These are phyloP conservation scores for Microcera coccophila DNA, from an alignment of 2,329 filamentous ascomycete species.

Conservation along the genomic window DNA sequence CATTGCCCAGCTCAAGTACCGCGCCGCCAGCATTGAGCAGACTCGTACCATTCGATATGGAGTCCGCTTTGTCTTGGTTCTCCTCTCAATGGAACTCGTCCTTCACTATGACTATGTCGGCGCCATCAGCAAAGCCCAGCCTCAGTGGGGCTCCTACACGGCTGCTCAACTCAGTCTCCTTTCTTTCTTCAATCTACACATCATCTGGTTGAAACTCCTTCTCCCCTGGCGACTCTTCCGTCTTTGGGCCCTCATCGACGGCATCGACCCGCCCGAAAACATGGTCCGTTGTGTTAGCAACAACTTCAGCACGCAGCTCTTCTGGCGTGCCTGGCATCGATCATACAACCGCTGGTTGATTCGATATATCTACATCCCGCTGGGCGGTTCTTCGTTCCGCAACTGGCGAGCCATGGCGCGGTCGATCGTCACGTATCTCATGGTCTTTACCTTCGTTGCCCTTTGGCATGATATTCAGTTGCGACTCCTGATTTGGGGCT, in stretches of 20 bases:
- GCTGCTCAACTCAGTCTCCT: conserved; percentile 84
- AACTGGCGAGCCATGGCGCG: conserved; percentile 46
- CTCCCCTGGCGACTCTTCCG: conserved; percentile 98
- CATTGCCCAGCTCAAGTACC: conserved; percentile 77
- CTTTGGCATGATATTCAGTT: conserved; percentile 98
- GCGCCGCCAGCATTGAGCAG: conserved; percentile 64
- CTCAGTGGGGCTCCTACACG: conserved; percentile 78
- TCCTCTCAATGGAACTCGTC: conserved; percentile 86
- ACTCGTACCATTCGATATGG: conserved; percentile 75
- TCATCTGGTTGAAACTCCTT: conserved; percentile 96
- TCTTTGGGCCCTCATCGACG: conserved; percentile 88
- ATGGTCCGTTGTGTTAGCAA: conserved; percentile 96
- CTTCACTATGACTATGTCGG: conserved; percentile 92
- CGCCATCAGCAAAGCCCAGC: conserved; percentile 78
- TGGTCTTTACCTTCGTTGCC: conserved; percentile 94
- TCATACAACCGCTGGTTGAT: conserved; percentile 93
- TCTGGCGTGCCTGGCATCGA: conserved; percentile 96
- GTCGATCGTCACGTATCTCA: conserved; percentile 69
- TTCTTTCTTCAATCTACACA: conserved; percentile 91
- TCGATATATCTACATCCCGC: conserved; percentile 87
- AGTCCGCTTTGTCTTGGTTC: conserved; percentile 72
- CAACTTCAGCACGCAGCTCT: conserved; percentile 85
- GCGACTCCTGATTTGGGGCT: conserved; percentile 88
- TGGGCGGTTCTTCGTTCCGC: conserved; percentile 65
- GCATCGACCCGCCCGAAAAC: conserved; percentile 93